These are phyloP conservation scores for Wickerhamiella pararugosa DNA, from an alignment of 1,139 yeast genomes.

Conservation along the genomic window DNA sequence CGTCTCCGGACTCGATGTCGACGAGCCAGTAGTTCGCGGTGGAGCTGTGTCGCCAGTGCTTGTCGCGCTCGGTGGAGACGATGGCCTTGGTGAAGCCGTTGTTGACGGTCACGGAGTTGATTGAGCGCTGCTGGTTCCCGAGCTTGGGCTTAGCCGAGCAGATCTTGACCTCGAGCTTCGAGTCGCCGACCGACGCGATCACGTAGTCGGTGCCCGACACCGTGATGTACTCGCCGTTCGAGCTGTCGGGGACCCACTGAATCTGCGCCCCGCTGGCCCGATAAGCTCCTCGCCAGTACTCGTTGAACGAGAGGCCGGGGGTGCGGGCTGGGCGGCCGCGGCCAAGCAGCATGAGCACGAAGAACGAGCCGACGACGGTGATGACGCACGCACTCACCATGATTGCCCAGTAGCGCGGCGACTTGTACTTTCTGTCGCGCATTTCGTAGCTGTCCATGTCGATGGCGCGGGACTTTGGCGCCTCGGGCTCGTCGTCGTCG, in stretches of 20 bases:
- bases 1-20: slow-evolving; percentile 28
- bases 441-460: too few species aligned
- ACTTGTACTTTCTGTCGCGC: not conserved
- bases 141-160: slow-evolving; percentile 9
- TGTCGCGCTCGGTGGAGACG: slow-evolving; percentile 35
- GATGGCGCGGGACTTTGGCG: too few species aligned
- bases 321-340: not conserved
- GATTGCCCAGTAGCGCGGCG: slow-evolving; percentile 1
- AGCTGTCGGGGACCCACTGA: slow-evolving; percentile 14
- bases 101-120: slow-evolving; percentile 21
- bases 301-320: slow-evolving; percentile 15
- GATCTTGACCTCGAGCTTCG: slow-evolving; percentile 17
- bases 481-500: too few species aligned
- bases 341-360: not conserved
- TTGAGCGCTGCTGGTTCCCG: slow-evolving; percentile 14
- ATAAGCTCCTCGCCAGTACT: slow-evolving; percentile 20
- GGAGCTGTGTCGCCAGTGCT: slow-evolving; percentile 67
- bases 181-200: slow-evolving; percentile 9
- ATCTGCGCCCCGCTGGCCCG: slow-evolving; percentile 9
- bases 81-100: slow-evolving; percentile 34
- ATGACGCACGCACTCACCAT: slow-evolving; percentile 1
- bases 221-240: slow-evolving; percentile 20
- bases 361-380: not conserved
- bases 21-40: slow-evolving; percentile 51
- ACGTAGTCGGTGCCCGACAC: slow-evolving; percentile 9